phyloP scores from a whole-genome alignment of 169 alveolate species.

The Besnoitia besnoiti region DNA sequence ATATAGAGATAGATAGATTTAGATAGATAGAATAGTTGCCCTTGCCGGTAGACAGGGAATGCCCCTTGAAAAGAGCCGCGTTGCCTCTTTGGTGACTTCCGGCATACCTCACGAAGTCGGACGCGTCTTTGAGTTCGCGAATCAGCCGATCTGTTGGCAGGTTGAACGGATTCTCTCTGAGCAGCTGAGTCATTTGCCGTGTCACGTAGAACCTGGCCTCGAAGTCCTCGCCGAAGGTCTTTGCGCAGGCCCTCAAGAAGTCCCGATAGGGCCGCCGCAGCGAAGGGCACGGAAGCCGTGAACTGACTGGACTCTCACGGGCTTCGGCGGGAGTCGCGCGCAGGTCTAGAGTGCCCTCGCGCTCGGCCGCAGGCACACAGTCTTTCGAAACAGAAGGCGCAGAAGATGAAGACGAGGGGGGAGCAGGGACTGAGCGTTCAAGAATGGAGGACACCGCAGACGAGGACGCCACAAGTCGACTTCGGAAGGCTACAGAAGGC shows the following conservation, averaged over 20 bases:
- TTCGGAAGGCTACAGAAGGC: too few relatives aligned
- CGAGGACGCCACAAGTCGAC: too few relatives aligned
- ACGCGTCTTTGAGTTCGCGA: conserved; percentile 47
- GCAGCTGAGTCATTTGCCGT: conserved; percentile 27
- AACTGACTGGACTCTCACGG: neutral
- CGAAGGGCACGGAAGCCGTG: conserved; percentile 8
- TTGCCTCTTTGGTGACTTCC: neutral
- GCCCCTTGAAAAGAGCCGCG: too few relatives aligned
- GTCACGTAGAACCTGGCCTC: conserved; percentile 43
- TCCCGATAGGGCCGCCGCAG: conserved; percentile 56
- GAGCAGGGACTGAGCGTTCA: neutral
- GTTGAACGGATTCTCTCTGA: conserved; percentile 34
- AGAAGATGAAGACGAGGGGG: neutral
- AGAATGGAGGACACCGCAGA: neutral
- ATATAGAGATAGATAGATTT: too few relatives aligned
- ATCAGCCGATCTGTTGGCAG: neutral
- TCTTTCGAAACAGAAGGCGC: neutral
- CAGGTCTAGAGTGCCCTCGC: neutral
- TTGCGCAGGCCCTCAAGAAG: conserved; percentile 64
- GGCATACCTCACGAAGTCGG: conserved; percentile 56
- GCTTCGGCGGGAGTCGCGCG: neutral
- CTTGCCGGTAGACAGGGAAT: too few relatives aligned
- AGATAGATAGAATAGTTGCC: too few relatives aligned
- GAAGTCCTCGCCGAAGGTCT: conserved; percentile 61
- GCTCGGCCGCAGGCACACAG: neutral